These are phyloP conservation scores for Comarum palustre DNA, from an alignment of 306 rosid species.

Conservation along the genomic window DNA sequence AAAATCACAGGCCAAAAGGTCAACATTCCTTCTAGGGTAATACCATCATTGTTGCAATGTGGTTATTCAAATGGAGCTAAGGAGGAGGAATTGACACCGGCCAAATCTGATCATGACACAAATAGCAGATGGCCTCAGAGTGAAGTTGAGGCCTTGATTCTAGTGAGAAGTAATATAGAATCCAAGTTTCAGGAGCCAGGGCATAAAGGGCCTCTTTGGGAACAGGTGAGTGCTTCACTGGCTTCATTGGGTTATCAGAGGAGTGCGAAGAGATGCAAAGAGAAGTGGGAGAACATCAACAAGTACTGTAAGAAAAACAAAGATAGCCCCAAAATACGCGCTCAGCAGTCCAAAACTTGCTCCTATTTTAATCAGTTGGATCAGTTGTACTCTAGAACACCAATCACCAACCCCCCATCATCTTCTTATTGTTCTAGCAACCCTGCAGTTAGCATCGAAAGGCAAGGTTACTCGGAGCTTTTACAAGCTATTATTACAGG, in stretches of 20 bases:
- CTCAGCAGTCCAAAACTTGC: conserved; percentile 16
- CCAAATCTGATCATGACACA: not conserved
- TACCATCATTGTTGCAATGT: conserved; percentile 13
- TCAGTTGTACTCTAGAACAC: conserved; percentile 16
- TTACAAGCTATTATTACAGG: conserved; percentile 9
- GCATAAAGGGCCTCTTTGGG: conserved; percentile 26
- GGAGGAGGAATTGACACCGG: not conserved
- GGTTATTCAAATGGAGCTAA: not conserved
- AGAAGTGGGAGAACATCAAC: conserved; percentile 33
- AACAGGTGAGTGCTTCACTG: conserved; percentile 26
- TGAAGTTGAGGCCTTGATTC: conserved; percentile 34
- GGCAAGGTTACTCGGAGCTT: conserved; percentile 22
- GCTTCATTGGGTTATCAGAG: conserved; percentile 24
- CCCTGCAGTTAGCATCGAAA: conserved; percentile 10
- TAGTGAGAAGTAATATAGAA: conserved; percentile 18
- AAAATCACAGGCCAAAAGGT: conserved; percentile 31
- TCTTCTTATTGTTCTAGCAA: conserved; percentile 4
- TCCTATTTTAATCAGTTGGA: conserved; percentile 26
- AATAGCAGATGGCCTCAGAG: conserved; percentile 29
- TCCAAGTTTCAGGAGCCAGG: conserved; percentile 22
- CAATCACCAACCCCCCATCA: not conserved
- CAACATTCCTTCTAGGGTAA: conserved; percentile 17
- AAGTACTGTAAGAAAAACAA: conserved; percentile 27
- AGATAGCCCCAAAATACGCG: not conserved
- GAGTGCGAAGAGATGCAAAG: conserved; percentile 31